Evolutionary conservation across 495 filamentous ascomycete genomes (phyloP).

Genomic region (Schizothecium vesticola): DNA sequence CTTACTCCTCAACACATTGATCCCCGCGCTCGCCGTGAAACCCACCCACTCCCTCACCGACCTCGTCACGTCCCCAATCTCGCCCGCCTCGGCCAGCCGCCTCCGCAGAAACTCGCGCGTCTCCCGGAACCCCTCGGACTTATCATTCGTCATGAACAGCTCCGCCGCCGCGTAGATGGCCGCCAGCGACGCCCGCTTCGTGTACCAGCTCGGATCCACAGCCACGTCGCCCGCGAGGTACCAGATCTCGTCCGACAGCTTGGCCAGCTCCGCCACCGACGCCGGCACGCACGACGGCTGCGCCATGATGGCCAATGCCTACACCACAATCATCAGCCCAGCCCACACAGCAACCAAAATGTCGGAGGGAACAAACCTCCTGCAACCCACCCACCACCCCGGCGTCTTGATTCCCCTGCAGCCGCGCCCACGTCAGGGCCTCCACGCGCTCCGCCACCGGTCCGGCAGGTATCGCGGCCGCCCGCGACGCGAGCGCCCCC

Average conservation of each 20-base stretch:
- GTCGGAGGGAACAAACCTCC: constrained; percentile 53
- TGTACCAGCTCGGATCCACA: constrained; percentile 86
- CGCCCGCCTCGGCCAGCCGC: constrained; percentile 63
- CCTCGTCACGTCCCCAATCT: constrained; percentile 52
- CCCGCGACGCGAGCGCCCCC: constrained; percentile 31
- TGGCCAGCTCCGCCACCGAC: constrained; percentile 73
- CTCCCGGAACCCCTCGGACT: constrained; percentile 56
- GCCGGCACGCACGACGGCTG: constrained; percentile 66
- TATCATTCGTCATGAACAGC: constrained; percentile 88
- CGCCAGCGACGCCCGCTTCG: constrained; percentile 71
- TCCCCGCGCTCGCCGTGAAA: constrained; percentile 61
- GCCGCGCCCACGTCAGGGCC: constrained; percentile 60
- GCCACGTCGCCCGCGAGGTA: constrained; percentile 74
- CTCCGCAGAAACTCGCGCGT: constrained; percentile 76
- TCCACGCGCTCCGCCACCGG: constrained; percentile 53
- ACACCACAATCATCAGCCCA: constrained; percentile 1
- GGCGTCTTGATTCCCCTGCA: constrained; percentile 60
- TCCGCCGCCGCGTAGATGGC: constrained; percentile 81
- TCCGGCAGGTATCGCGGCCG: constrained; percentile 28
- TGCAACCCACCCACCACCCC: constrained; percentile 68
- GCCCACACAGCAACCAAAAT: background rate
- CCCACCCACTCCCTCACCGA: constrained; percentile 67
- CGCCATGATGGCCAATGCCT: constrained; percentile 89
- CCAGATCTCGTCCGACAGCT: constrained; percentile 81
- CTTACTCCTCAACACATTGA: constrained; percentile 61